These are phyloP conservation scores for Harrya chromipes DNA, from an alignment of 768 basidiomycete species.

Conservation along the genomic window DNA sequence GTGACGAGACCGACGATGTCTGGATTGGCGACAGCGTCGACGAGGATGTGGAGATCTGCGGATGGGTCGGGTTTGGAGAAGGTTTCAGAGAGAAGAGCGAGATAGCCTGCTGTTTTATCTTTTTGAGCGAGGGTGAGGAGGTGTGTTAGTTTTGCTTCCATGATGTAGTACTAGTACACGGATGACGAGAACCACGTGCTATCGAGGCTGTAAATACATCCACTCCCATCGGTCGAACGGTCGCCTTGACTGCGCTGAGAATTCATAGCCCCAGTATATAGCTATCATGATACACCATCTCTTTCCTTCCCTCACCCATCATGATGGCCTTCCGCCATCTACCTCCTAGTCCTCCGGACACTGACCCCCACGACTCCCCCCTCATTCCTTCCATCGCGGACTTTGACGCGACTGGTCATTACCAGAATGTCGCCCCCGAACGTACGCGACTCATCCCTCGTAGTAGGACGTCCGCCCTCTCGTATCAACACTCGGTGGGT, in stretches of 20 bases:
- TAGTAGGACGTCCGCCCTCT: constrained; percentile 47
- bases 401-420: constrained; percentile 8
- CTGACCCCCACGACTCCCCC: constrained; percentile 16
- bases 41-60: constrained; percentile 63
- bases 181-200: too few relatives aligned
- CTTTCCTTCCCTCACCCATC: background rate
- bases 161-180: too few relatives aligned
- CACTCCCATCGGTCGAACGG: too few relatives aligned
- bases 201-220: too few relatives aligned
- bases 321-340: constrained; percentile 31
- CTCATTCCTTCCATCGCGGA: constrained; percentile 7
- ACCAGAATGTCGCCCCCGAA: constrained; percentile 2
- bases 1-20: constrained; percentile 83
- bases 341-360: constrained; percentile 41
- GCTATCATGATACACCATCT: background rate
- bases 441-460: constrained; percentile 34
- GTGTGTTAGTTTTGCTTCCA: constrained; percentile 61
- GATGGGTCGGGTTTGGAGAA: constrained; percentile 49
- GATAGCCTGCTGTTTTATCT: constrained; percentile 77
- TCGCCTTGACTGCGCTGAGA: too few relatives aligned
- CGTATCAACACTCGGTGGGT: constrained; percentile 52
- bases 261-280: constrained; percentile 13
- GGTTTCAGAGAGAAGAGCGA: constrained; percentile 63
- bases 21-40: constrained; percentile 80
- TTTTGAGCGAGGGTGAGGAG: constrained; percentile 69